Conservation (phyloP, 2,329 filamentous ascomycete species). For the Diplodia corticola region DNA sequence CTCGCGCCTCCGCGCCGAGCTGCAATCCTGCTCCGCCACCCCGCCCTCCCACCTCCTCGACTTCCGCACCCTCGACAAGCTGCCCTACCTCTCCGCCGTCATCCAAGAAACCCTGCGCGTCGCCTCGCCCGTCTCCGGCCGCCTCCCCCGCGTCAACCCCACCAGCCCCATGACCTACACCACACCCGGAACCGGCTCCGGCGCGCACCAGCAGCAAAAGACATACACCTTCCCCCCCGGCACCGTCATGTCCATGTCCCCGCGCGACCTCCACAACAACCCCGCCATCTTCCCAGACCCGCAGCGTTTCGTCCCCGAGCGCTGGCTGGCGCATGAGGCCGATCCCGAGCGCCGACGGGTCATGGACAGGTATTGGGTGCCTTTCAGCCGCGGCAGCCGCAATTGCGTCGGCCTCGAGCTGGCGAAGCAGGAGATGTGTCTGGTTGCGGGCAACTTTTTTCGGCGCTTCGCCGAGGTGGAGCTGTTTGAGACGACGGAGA, state of each 20-base stretch:
- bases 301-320: constrained; percentile 26
- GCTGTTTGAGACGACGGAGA: constrained; percentile 23
- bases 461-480: constrained; percentile 5
- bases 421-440: constrained; percentile 11
- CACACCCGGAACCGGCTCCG: too few relatives aligned
- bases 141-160: constrained; percentile 25
- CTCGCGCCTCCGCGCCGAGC: constrained; percentile 36
- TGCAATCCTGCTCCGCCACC: constrained; percentile 25
- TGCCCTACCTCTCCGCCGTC: constrained; percentile 27
- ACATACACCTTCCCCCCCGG: constrained; percentile 25
- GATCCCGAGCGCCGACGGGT: background rate
- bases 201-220: background rate
- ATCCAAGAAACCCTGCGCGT: constrained; percentile 28
- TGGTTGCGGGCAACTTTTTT: constrained; percentile 1
- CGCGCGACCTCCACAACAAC: constrained; percentile 24
- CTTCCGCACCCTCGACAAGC: constrained; percentile 20
- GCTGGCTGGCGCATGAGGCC: constrained; percentile 24
- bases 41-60: background rate
- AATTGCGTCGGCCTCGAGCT: constrained; percentile 27
- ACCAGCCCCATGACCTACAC: constrained; percentile 24
- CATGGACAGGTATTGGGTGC: constrained; percentile 26
- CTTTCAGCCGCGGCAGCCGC: constrained; percentile 27
- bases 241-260: constrained; percentile 25
- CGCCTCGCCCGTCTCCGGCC: constrained; percentile 23
- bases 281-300: constrained; percentile 26